Conservation (phyloP, 345 rosid species). For the Tarenaya hassleriana region DNA sequence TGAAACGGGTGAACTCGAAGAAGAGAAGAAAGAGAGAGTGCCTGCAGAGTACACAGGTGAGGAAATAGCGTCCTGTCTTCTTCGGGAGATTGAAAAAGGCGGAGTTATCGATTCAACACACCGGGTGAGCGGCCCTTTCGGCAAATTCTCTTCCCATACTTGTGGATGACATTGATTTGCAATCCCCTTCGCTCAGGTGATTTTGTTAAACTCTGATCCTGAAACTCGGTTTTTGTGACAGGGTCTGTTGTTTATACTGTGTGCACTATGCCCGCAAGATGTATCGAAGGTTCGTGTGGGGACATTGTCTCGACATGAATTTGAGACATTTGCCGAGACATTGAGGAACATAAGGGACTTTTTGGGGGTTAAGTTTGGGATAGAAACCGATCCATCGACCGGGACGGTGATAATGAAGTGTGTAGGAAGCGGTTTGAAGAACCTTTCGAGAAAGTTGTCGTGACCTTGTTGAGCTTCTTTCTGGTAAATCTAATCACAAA, state of each 20-base stretch:
- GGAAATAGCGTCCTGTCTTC: conserved; percentile 75
- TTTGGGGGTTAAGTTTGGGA: conserved; percentile 54
- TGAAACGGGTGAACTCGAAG: conserved; percentile 49
- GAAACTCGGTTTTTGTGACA: conserved; percentile 1
- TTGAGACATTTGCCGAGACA: too few species aligned
- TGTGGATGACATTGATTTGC: too few species aligned
- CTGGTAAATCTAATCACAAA: too few species aligned
- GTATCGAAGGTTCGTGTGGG: conserved; percentile 92
- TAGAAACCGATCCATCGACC: conserved; percentile 67
- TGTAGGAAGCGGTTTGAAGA: conserved; percentile 68
- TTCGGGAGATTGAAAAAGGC: conserved; percentile 79
- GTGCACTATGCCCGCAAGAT: conserved; percentile 69
- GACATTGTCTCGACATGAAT: conserved; percentile 63
- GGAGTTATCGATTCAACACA: conserved; percentile 96
- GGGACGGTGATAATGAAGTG: conserved; percentile 71
- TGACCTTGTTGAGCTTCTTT: too few species aligned
- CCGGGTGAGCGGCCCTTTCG: conserved; percentile 63
- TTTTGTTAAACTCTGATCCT: not conserved
- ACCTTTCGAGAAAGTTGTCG: conserved; percentile 67
- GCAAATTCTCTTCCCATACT: too few species aligned
- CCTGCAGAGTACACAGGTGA: conserved; percentile 77
- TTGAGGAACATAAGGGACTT: conserved; percentile 64
- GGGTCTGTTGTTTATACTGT: conserved; percentile 77
- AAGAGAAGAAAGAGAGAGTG: conserved; percentile 44
- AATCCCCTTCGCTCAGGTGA: too few species aligned